Evolutionary conservation across 2,329 filamentous ascomycete species (phyloP).

Genomic region (Colletotrichum sp.): DNA sequence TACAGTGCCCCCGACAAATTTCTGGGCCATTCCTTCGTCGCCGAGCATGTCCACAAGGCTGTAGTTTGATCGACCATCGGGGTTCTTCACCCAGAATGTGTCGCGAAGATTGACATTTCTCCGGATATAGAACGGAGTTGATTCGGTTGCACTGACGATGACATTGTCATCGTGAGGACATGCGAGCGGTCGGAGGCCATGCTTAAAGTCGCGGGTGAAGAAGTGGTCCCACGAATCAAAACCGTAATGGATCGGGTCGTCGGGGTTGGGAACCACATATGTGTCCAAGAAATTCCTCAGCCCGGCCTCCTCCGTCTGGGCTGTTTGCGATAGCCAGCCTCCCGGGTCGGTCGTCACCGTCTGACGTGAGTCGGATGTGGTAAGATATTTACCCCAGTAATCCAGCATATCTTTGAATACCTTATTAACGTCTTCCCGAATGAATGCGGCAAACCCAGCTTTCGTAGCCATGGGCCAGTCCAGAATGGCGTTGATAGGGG

Average conservation of each 20-base stretch:
- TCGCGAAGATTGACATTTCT: neutral
- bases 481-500: neutral
- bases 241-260: neutral
- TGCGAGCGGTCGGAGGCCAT: neutral
- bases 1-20: neutral
- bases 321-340: neutral
- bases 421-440: neutral
- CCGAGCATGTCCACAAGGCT: neutral
- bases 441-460: neutral
- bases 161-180: neutral
- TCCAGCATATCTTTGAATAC: neutral
- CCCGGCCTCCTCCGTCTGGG: neutral
- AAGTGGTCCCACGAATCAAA: neutral
- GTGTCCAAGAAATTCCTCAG: neutral
- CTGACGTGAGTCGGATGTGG: no score
- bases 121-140: neutral
- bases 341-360: neutral
- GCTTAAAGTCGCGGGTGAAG: neutral
- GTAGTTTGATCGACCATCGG: neutral
- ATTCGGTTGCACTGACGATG: neutral
- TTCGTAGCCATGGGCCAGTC: neutral
- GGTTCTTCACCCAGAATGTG: neutral
- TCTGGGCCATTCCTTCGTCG: neutral
- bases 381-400: neutral
- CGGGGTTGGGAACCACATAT: neutral